Percentiles rank a stretch among this genome's conserved stretches.
These are phyloP conservation scores for Neofusicoccum parvum DNA, from an alignment of 2,329 filamentous ascomycete species.

Conservation along the genomic window DNA sequence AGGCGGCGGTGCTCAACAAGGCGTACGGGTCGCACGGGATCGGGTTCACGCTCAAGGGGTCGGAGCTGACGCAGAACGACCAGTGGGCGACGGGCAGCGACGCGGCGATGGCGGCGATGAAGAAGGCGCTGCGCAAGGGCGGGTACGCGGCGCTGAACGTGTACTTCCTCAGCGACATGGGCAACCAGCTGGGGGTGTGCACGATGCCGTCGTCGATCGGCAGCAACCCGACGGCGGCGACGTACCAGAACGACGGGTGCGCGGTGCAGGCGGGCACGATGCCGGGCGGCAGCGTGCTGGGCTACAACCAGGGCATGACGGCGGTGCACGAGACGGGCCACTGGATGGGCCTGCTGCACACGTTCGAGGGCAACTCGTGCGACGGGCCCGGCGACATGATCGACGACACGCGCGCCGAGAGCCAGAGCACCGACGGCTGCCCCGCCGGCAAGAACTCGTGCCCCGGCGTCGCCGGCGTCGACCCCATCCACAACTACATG, in stretches of 20 bases:
- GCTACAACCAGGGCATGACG: slow-evolving; percentile 53
- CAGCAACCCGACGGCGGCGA: slow-evolving; percentile 39
- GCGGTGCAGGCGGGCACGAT: slow-evolving; percentile 60
- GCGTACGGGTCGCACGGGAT: slow-evolving; percentile 55
- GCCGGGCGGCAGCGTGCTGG: slow-evolving; percentile 52
- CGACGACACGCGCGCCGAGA: slow-evolving; percentile 47
- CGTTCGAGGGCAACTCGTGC: slow-evolving; percentile 51
- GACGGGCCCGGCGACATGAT: slow-evolving; percentile 49
- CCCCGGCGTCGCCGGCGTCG: slow-evolving; percentile 43
- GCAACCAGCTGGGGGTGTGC: slow-evolving; percentile 56
- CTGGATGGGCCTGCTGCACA: slow-evolving; percentile 51
- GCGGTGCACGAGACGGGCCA: slow-evolving; percentile 53
- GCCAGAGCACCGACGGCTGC: slow-evolving; percentile 56
- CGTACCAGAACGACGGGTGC: slow-evolving; percentile 58
- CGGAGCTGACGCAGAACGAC: slow-evolving; percentile 56
- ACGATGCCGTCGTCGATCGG: slow-evolving; percentile 49
- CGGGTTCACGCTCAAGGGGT: slow-evolving; percentile 52
- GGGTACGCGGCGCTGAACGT: slow-evolving; percentile 59
- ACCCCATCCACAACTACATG: slow-evolving; percentile 63
- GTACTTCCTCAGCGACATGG: slow-evolving; percentile 61
- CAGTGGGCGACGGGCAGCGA: slow-evolving; percentile 56
- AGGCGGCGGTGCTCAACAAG: slow-evolving; percentile 43
- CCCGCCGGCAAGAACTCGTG: slow-evolving; percentile 55
- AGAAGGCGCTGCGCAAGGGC: slow-evolving; percentile 55
- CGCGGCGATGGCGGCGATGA: slow-evolving; percentile 51